phyloP scores from a whole-genome alignment of 2,329 filamentous ascomycete species.

The Colletotrichum sp. region DNA sequence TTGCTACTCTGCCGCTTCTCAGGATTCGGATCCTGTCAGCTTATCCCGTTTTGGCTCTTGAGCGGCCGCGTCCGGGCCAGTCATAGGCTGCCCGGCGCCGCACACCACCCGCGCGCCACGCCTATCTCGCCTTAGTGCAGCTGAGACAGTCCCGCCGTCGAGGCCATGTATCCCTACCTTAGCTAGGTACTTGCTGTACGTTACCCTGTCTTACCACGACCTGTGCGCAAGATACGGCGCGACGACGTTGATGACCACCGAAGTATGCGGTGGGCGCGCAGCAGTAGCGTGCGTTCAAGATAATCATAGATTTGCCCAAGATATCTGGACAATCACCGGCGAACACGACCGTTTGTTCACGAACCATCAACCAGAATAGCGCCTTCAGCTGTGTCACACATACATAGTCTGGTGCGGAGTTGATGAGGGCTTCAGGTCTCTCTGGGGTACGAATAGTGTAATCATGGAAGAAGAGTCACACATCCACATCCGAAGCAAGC shows the following conservation, averaged over 20 bases:
- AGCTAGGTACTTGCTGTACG: neutral
- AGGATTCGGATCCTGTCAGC: conserved; percentile 16
- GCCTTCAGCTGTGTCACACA: neutral
- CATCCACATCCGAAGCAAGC: neutral
- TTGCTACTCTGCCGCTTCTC: conserved; percentile 13
- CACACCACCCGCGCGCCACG: neutral
- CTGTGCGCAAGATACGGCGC: neutral
- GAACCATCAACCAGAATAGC: neutral
- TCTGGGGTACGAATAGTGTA: neutral
- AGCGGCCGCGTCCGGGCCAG: neutral
- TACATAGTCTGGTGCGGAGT: neutral
- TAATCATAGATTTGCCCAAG: neutral
- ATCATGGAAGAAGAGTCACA: neutral
- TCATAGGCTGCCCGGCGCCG: neutral
- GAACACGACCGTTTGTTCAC: neutral
- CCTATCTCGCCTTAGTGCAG: neutral
- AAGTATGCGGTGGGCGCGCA: neutral
- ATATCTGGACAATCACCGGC: conserved; percentile 1
- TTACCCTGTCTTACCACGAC: neutral
- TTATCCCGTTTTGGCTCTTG: conserved; percentile 2
- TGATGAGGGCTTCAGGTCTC: neutral
- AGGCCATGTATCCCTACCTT: neutral
- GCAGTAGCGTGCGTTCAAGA: neutral
- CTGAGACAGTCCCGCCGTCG: neutral
- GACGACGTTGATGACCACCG: neutral